Evolutionary conservation across 495 filamentous ascomycete species (phyloP), one percentile per base, ranked within the genome.

Genomic region (Xylaria longipes): DNA sequence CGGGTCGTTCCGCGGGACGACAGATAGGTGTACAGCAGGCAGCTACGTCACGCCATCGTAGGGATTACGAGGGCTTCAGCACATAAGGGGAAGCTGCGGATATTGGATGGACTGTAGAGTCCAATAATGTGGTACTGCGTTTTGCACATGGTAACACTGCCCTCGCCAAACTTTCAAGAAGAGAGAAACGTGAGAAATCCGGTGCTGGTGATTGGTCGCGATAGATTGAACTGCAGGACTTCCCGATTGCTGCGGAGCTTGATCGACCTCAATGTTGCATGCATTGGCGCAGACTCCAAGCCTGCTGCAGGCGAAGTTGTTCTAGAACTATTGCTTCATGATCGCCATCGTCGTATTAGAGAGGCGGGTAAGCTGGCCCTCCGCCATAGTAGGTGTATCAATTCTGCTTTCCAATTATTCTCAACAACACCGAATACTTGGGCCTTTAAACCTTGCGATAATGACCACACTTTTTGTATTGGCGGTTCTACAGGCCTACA

Each of bases 131-230:
- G 35, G 12, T 68, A 12, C 25, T 27, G 45, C 22, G 12, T 58
- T 22, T 14, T 61, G 52, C n/a, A 45, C 29, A 58, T 69, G 66
- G 41, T 48, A 35, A 22, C 54, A 60, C 27, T 37, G 22, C 27
- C 14, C 33, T 46, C 20, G 6, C 29, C 17, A n/a, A 12, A 43
- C 17, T 14, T 22, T 61, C 39, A 46, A n/a, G 39, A 48, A 45
- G n/a, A 33, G 54, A 61, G 54, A 69, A 69, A 69, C 66, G 66
- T 69, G 66, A 46, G 66, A 31, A 61, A 69, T 33, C 25, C 29
- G 15, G 25, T 46, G 56, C 22, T 33, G 17, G 2, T 61, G 52
- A 69, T 69, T 69, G 66, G 66, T 22, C 20, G 46, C 52, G 39
- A 48, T 37, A 48, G n/a, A 27, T 41, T 35, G 31, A 14, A 43